Evolutionary conservation across 108 stramenopile species (phyloP), one percentile per base, ranked within the genome.

Genomic region (Skeletonema marinoi): DNA sequence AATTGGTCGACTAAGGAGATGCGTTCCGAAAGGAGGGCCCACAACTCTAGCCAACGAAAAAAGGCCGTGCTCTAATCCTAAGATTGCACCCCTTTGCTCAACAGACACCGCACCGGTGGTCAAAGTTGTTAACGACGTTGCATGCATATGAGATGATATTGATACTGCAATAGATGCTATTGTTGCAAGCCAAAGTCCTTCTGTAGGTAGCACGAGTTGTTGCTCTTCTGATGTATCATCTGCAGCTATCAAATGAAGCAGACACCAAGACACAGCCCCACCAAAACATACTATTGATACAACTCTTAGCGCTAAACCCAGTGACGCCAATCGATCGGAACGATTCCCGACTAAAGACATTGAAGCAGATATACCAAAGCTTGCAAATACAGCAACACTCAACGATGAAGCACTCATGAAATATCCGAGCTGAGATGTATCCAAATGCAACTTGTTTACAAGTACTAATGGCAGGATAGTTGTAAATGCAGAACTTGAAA

Each of bases 41-140:
- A 78, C 87, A 46, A 95, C 81, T 35, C 93, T 71, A 17, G 91
- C 93, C 64, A 89, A 68, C 32, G 88, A 80, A 65, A 95, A 95
- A 60, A 95, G 65, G 50, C 90, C 86, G 73, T 95, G 93, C 70
- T 95, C 92, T 65, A 95, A 77, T 21, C 92, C 93, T 11, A 94
- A 75, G 14, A 94, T 63, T 25, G 89, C 75, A n/a, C 93, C 93
- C 35, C 86, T 85, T 65, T 89, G 86, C 5, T 81, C 67, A 32
- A 78, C 62, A 1, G 68, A 60, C 0, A 92, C 93, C 2, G 73
- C 69, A 17, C 89, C 89, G 6, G 93, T 95, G 2, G 90, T 90
- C 46, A 86, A 82, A 29, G 88, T 90, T n/a, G 93, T 92, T 33
- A 94, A 64, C 8, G 88, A 81, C 0, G 93, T 94, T 33, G 93